Evolutionary conservation across 169 alveolate genomes (phyloP).

Genomic region (Prorocentrum cordatum): DNA sequence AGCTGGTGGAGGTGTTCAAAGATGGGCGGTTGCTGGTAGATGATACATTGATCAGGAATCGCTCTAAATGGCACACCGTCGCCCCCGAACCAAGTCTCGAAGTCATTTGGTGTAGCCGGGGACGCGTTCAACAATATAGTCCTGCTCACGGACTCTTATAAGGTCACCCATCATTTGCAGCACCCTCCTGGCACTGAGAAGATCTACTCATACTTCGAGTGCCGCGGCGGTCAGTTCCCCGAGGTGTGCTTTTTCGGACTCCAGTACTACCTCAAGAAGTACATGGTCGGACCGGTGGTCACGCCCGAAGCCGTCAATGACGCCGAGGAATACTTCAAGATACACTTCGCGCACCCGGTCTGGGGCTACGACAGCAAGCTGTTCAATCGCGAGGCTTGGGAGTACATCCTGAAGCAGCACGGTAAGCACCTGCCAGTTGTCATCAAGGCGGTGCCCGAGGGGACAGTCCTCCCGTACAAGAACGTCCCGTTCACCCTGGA

Average conservation of each 20-base stretch:
- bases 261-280: conserved; percentile 35
- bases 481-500: conserved; percentile 29
- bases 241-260: conserved; percentile 34
- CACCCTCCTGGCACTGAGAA: background rate
- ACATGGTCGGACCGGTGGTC: conserved; percentile 12
- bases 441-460: conserved; percentile 54
- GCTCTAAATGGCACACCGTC: too few relatives aligned
- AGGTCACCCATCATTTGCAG: too few relatives aligned
- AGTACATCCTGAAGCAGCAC: conserved; percentile 27
- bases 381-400: conserved; percentile 5
- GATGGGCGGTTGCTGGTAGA: too few relatives aligned
- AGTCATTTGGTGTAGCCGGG: too few relatives aligned
- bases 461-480: conserved; percentile 1
- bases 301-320: conserved; percentile 11
- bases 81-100: too few relatives aligned
- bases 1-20: too few relatives aligned
- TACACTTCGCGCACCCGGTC: too few relatives aligned
- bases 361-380: too few relatives aligned
- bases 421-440: conserved; percentile 18
- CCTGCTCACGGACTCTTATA: too few relatives aligned
- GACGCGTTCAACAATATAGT: too few relatives aligned
- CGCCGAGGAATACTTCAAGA: conserved; percentile 28
- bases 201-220: conserved; percentile 25
- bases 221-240: conserved; percentile 15
- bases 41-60: too few relatives aligned